Conservation (phyloP, 2,329 filamentous ascomycete species). For the Neofusicoccum sp. region DNA sequence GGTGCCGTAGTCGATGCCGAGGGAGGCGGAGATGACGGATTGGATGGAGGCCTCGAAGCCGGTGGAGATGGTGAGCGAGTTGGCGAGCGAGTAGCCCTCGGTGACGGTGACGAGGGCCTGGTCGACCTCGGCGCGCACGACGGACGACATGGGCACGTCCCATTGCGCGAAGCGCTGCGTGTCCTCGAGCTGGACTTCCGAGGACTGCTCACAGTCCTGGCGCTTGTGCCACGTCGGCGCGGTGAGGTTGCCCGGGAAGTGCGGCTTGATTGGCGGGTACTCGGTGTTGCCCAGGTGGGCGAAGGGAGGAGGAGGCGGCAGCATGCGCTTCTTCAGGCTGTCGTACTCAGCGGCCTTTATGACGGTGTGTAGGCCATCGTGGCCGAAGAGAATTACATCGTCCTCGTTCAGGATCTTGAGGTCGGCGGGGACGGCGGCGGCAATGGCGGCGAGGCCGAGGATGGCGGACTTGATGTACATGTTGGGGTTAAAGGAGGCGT, state of each 20-base stretch:
- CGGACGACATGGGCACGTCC: slow-evolving; percentile 3
- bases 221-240: neutral
- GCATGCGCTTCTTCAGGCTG: neutral
- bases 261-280: neutral
- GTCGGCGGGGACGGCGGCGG: neutral
- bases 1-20: slow-evolving; percentile 3
- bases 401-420: slow-evolving; percentile 9
- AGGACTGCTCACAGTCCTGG: neutral
- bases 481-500: neutral
- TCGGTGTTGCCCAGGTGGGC: neutral
- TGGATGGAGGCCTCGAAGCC: neutral
- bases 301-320: neutral
- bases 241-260: neutral
- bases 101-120: slow-evolving; percentile 18
- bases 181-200: slow-evolving; percentile 4
- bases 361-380: neutral
- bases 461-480: slow-evolving; percentile 3
- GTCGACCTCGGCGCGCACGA: slow-evolving; percentile 1
- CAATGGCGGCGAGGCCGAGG: neutral
- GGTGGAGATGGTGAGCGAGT: slow-evolving; percentile 25
- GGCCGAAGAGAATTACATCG: slow-evolving; percentile 2
- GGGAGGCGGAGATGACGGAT: neutral
- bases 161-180: neutral
- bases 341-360: slow-evolving; percentile 4
- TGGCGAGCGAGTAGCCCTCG: slow-evolving; percentile 16